Evolutionary conservation across 768 basidiomycete species (phyloP).

Genomic region (Trametes villosa): DNA sequence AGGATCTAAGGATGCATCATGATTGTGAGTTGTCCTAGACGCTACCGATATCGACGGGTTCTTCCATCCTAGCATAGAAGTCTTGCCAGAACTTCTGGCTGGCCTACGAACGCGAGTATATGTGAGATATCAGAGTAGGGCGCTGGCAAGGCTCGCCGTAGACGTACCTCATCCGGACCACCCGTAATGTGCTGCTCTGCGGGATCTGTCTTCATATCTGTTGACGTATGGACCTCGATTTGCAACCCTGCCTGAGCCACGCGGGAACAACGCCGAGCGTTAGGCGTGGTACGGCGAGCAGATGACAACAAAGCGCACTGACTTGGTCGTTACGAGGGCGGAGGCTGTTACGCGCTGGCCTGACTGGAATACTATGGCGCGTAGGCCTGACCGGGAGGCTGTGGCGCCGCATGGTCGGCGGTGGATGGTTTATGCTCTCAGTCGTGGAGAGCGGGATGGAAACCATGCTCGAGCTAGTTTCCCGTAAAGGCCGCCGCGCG

Average conservation of each 20-base stretch:
- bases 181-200: neutral
- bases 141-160: no score
- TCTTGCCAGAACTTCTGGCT: neutral
- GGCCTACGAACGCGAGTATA: neutral
- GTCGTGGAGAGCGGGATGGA: conserved; percentile 18
- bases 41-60: neutral
- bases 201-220: conserved; percentile 18
- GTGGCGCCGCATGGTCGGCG: no score
- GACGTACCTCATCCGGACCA: neutral
- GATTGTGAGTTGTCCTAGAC: neutral
- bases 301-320: neutral
- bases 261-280: neutral
- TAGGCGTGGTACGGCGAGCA: no score
- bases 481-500: conserved; percentile 17
- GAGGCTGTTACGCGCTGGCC: no score
- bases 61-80: neutral
- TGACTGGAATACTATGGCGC: no score
- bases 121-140: neutral
- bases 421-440: neutral
- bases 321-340: conserved; percentile 6
- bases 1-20: neutral
- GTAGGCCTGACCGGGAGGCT: neutral
- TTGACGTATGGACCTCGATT: conserved; percentile 17
- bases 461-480: conserved; percentile 8
- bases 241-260: conserved; percentile 5